These are phyloP conservation scores for Benincasa hispida DNA, from an alignment of 306 rosid species.

Conservation along the genomic window DNA sequence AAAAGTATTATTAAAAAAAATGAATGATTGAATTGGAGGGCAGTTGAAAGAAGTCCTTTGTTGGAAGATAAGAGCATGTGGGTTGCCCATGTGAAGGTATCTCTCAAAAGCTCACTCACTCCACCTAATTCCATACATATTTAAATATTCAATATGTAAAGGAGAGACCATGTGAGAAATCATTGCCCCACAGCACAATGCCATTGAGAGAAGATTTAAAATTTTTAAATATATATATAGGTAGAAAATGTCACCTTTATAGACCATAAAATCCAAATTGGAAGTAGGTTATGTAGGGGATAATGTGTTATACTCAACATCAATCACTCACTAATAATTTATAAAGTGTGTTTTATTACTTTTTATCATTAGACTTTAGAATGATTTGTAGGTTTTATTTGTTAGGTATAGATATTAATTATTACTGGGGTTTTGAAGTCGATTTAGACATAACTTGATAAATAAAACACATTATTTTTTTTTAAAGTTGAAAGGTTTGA, in stretches of 20 bases:
- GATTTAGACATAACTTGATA: too few relatives aligned
- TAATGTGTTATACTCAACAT: background rate
- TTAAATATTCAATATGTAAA: conserved; percentile 19
- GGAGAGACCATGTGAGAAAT: conserved; percentile 52
- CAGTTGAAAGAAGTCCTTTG: conserved; percentile 17
- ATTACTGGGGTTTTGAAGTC: background rate
- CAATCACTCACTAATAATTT: background rate
- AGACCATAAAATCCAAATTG: background rate
- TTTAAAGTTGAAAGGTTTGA: background rate
- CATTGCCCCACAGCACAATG: conserved; percentile 23
- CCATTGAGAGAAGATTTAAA: background rate
- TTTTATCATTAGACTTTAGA: background rate
- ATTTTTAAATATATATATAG: too few relatives aligned
- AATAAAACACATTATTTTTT: too few relatives aligned
- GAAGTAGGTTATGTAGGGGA: background rate
- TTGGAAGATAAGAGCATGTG: conserved; percentile 46
- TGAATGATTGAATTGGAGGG: background rate
- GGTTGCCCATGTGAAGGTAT: conserved; percentile 68
- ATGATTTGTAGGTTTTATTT: background rate
- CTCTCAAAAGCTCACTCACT: conserved; percentile 23
- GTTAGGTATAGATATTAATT: background rate
- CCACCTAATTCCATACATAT: conserved; percentile 1
- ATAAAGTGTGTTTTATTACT: background rate
- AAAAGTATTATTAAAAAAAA: background rate
- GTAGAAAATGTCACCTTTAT: background rate